A percentile compares a stretch with the other conserved stretches of the same genome.
Evolutionary conservation across 768 basidiomycete species (phyloP).

Genomic region (Leccinellum luteum): DNA sequence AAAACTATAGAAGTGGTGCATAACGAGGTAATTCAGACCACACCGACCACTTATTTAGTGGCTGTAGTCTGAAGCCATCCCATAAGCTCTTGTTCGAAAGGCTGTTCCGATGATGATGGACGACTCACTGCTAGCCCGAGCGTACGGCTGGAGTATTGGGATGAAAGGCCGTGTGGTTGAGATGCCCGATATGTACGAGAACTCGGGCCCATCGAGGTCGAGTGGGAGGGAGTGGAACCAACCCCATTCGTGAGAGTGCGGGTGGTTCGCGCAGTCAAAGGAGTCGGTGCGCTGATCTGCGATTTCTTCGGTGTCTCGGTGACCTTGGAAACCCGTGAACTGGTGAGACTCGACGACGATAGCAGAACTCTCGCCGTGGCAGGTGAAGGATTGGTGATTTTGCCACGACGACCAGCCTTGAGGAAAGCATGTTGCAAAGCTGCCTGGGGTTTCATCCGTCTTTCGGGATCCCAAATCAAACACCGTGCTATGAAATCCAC

Average conservation of each 20-base stretch:
- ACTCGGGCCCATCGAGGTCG: constrained; percentile 55
- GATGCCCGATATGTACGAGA: constrained; percentile 67
- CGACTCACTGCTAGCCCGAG: constrained; percentile 66
- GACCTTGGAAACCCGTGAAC: constrained; percentile 48
- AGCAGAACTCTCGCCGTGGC: constrained; percentile 52
- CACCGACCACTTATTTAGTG: constrained; percentile 26
- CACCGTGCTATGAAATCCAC: constrained; percentile 97
- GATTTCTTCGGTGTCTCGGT: constrained; percentile 86
- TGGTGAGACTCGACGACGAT: constrained; percentile 55
- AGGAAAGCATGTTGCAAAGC: constrained; percentile 93
- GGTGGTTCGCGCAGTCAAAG: constrained; percentile 73
- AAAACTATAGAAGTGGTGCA: constrained; percentile 1
- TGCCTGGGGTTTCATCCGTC: constrained; percentile 88
- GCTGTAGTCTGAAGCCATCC: constrained; percentile 36
- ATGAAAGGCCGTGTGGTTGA: constrained; percentile 65
- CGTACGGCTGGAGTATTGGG: constrained; percentile 75
- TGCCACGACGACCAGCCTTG: constrained; percentile 58
- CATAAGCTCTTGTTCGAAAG: constrained; percentile 37
- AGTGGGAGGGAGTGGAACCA: constrained; percentile 59
- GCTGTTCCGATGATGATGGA: constrained; percentile 34
- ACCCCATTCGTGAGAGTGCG: constrained; percentile 50
- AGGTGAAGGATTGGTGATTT: constrained; percentile 41
- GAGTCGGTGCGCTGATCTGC: constrained; percentile 85
- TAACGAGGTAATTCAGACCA: constrained; percentile 12
- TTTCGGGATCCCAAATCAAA: constrained; percentile 97